These are phyloP conservation scores for Scenedesmus sp. DNA, from an alignment of 163 green algal genomes.

Conservation along the genomic window DNA sequence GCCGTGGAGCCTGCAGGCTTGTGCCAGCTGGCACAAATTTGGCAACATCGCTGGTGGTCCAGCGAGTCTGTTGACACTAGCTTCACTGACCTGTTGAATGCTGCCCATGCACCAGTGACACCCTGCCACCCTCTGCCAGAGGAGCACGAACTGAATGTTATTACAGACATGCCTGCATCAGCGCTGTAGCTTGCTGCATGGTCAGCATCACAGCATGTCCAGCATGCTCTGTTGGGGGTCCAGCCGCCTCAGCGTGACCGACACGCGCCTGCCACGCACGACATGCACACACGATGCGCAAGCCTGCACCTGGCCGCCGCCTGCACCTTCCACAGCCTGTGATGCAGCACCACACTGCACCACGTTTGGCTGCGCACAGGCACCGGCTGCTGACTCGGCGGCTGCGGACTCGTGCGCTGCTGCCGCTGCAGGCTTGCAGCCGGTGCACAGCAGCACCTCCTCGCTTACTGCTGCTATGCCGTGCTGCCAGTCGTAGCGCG, in stretches of 20 bases:
- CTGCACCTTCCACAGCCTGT: not conserved
- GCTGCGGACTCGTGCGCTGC: not conserved
- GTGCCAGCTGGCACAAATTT: no score
- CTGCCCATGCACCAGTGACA: no score
- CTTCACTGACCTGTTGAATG: no score
- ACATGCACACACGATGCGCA: not conserved
- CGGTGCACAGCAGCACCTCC: slow-evolving; percentile 29
- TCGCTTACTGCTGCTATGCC: slow-evolving; percentile 50
- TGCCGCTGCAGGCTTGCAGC: not conserved
- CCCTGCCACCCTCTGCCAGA: no score
- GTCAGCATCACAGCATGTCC: not conserved
- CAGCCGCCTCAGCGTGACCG: slow-evolving; percentile 58
- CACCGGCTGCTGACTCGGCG: not conserved
- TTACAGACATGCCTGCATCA: no score
- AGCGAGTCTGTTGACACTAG: no score
- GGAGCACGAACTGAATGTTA: no score
- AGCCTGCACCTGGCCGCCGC: no score
- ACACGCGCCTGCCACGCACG: slow-evolving; percentile 53
- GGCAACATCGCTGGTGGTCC: no score
- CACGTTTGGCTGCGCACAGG: not conserved
- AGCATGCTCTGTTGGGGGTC: not conserved
- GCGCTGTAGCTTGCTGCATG: no score
- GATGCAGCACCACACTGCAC: not conserved
- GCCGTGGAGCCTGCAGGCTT: no score
- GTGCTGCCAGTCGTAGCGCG: slow-evolving; percentile 60